These are phyloP conservation scores for Luzula sylvatica DNA, from an alignment of 176 grass and related monocot species.

Conservation along the genomic window DNA sequence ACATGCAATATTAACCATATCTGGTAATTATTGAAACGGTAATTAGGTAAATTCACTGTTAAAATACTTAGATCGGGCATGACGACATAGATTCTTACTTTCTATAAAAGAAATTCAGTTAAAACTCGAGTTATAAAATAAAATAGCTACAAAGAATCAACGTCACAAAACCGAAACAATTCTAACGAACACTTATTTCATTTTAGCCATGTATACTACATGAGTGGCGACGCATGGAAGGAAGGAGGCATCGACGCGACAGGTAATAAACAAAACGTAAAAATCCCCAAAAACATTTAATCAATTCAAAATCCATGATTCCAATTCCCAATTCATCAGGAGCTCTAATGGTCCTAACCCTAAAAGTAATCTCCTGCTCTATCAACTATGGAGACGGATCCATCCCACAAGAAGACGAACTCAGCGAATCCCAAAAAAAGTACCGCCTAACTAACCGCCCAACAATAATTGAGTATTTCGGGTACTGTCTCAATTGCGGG, in stretches of 20 bases:
- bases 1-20: not conserved
- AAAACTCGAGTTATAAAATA: no score
- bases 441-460: constrained; percentile 49
- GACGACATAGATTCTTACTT: no score
- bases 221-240: constrained; percentile 98
- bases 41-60: not conserved
- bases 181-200: constrained; percentile 20
- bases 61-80: no score
- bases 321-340: constrained; percentile 26
- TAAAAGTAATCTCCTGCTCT: constrained; percentile 90
- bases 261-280: constrained; percentile 30
- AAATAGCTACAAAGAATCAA: no score
- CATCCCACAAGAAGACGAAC: constrained; percentile 59
- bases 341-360: constrained; percentile 92
- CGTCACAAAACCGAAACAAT: no score
- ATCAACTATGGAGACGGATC: constrained; percentile 90
- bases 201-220: constrained; percentile 82
- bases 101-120: no score
- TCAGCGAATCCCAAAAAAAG: constrained; percentile 75
- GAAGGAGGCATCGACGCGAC: constrained; percentile 98
- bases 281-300: no score
- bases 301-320: no score
- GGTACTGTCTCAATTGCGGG: constrained; percentile 94
- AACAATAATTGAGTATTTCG: constrained; percentile 90
- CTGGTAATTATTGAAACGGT: not conserved